phyloP scores from a whole-genome alignment of 2,329 filamentous ascomycete species.

The Botrytis deweyae region DNA sequence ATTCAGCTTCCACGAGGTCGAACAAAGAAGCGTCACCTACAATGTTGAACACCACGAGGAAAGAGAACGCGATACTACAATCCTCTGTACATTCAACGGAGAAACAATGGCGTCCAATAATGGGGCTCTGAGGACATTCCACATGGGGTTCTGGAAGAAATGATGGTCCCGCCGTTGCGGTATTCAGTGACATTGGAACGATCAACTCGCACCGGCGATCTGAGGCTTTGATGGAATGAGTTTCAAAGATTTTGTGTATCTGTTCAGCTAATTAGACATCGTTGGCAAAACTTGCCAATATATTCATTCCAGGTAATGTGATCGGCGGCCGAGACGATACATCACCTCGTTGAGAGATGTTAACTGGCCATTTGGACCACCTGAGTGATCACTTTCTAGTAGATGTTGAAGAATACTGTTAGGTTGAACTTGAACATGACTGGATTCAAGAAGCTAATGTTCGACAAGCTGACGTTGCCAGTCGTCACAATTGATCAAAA shows the following conservation, averaged over 20 bases:
- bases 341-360: not conserved
- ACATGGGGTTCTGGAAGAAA: not conserved
- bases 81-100: not conserved
- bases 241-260: not conserved
- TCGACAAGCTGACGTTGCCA: not conserved
- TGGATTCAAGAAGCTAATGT: not conserved
- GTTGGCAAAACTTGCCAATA: not conserved
- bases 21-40: not conserved
- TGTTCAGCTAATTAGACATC: not conserved
- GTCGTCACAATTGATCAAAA: not conserved
- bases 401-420: not conserved
- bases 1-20: constrained; percentile 3
- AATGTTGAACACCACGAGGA: not conserved
- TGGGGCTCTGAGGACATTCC: not conserved
- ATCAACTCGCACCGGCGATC: constrained; percentile 5
- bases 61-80: not conserved
- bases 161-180: not conserved
- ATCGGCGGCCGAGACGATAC: not conserved
- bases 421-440: not conserved
- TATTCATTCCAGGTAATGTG: not conserved
- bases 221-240: not conserved
- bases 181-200: not conserved
- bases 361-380: not conserved
- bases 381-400: not conserved
- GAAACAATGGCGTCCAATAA: not conserved